A percentile compares a stretch with the other conserved stretches of the same genome.
Conservation (phyloP, 768 basidiomycete genomes). For the Phaeotremella fagi region DNA sequence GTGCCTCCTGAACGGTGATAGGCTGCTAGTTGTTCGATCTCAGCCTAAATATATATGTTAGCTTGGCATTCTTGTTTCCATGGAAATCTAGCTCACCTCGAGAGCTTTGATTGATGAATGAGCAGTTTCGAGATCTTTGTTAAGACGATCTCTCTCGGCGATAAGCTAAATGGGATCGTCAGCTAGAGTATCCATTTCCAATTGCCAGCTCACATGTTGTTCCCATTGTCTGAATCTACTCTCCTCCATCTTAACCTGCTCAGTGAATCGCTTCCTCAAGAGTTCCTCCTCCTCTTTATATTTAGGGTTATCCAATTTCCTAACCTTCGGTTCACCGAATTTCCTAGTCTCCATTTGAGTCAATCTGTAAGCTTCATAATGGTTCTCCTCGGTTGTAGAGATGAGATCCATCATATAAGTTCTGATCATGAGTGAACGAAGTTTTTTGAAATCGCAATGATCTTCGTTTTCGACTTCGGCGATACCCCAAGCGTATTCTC, state of each 20-base stretch:
- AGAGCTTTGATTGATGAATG: constrained; percentile 48
- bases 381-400: constrained; percentile 86
- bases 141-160: constrained; percentile 94
- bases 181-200: not conserved
- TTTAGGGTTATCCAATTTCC: constrained; percentile 98
- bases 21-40: constrained; percentile 42
- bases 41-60: constrained; percentile 28
- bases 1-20: constrained; percentile 46
- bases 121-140: constrained; percentile 94
- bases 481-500: constrained; percentile 99
- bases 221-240: constrained; percentile 98
- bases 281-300: constrained; percentile 99
- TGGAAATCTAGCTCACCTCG: constrained; percentile 31
- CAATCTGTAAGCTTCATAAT: constrained; percentile 97
- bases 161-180: constrained; percentile 63
- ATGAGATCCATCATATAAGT: constrained; percentile 99
- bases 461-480: constrained; percentile 99
- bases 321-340: constrained; percentile 96
- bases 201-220: constrained; percentile 67
- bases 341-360: constrained; percentile 99
- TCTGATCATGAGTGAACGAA: constrained; percentile 88
- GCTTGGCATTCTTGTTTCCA: not conserved
- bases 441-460: constrained; percentile 98
- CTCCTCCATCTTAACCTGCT: constrained; percentile 99
- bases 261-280: constrained; percentile 94